Evolutionary conservation across 306 rosid genomes (phyloP).

Genomic region (Leucaena leucocephala): DNA sequence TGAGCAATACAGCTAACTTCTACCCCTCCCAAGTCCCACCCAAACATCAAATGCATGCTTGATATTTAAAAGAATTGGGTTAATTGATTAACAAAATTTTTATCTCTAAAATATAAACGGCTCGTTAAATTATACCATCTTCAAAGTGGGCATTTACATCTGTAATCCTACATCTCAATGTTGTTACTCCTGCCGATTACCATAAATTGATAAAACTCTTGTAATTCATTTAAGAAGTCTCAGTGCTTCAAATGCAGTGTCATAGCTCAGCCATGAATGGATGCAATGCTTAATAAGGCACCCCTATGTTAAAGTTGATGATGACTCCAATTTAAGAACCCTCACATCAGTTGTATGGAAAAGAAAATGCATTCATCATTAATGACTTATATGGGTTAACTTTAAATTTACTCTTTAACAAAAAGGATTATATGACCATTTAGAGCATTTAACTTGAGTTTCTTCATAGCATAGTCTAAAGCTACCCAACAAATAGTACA

Average conservation of each 20-base stretch:
- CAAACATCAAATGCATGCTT: too few relatives aligned
- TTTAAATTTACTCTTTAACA: slow-evolving; percentile 16
- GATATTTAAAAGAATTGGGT: too few relatives aligned
- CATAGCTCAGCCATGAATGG: too few relatives aligned
- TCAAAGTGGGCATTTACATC: slow-evolving; percentile 31
- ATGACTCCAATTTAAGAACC: slow-evolving; percentile 22
- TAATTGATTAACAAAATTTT: too few relatives aligned
- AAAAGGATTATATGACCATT: too few relatives aligned
- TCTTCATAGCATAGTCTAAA: too few relatives aligned
- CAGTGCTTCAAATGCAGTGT: too few relatives aligned
- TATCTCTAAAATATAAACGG: too few relatives aligned
- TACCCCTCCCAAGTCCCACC: too few relatives aligned
- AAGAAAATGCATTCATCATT: slow-evolving; percentile 34
- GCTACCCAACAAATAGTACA: neutral
- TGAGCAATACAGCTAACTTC: too few relatives aligned
- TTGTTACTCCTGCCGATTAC: too few relatives aligned
- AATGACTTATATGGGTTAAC: slow-evolving; percentile 4
- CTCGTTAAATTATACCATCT: too few relatives aligned
- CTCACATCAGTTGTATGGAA: slow-evolving; percentile 45
- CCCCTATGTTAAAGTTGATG: neutral
- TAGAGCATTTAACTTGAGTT: slow-evolving; percentile 3
- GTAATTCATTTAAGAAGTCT: slow-evolving; percentile 31
- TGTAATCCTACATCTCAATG: slow-evolving; percentile 28
- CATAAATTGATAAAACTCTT: slow-evolving; percentile 21
- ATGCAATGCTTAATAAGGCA: slow-evolving; percentile 23